Evolutionary conservation across 805 yeast species (phyloP), one percentile per base, ranked within the genome.

Genomic region (Ogataea saltuana): DNA sequence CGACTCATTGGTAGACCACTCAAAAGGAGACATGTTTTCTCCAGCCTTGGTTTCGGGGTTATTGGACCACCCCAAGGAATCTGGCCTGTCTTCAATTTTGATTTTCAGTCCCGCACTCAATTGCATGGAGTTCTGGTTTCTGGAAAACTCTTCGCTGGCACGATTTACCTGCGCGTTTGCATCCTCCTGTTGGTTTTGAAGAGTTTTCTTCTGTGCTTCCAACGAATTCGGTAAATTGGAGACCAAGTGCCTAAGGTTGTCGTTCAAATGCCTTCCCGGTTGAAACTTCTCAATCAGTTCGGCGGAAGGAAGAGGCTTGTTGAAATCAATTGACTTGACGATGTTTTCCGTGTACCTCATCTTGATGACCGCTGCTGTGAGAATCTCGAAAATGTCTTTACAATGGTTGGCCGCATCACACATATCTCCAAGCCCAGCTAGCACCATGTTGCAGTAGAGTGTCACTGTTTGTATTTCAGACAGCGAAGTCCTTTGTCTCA

Each of bases 351-450:
- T 65, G 48, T 75, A 82, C 49, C 72, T 74, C 39, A 87, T 61
- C 55, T 78, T 77, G 12, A 83, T 68, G 11, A 88, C 82, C 0
- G 87, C 96, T 6, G 85, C 81, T 0, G 86, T 72, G 35, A 88
- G 63, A 25, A 85, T 76, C 50, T 84, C 86, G 57, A 84, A 83
- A 22, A 85, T 81, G 47, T 82, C 85, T 28, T 76, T 70, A 56
- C 95, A 87, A 40, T 75, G 78, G 7, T 65, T 64, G 0, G 96
- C 95, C 1, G 95, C 91, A 48, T 83, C 89, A 63, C 95, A 87
- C 31, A 80, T 72, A 36, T 82, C 88, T 20, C 72, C 67, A 55
- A 88, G 67, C 23, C 84, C 77, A 17, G 72, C 70, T 42, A 88
- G 64, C 3, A 86, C 83, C 11, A 70, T 68, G 39, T 80, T 68